These are phyloP conservation scores for Lactifluus echinatus DNA, from an alignment of 768 basidiomycete genomes.

Conservation along the genomic window DNA sequence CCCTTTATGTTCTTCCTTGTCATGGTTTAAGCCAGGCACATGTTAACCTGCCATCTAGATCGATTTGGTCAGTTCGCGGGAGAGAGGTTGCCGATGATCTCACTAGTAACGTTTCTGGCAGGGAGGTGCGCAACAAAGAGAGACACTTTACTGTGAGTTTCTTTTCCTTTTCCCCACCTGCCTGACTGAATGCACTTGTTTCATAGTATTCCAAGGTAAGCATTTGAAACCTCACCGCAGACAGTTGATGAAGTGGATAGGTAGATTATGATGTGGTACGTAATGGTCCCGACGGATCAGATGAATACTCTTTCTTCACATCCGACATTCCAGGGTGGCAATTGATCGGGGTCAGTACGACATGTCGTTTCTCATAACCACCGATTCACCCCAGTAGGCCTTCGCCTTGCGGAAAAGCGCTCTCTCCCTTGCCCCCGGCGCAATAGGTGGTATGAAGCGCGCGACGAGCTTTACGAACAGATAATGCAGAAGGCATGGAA, in stretches of 20 bases:
- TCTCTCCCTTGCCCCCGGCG: constrained; percentile 79
- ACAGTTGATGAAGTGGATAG: not conserved
- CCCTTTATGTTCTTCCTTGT: not conserved
- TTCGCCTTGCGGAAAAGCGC: constrained; percentile 91
- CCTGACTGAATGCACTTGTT: not conserved
- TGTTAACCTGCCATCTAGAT: constrained; percentile 36
- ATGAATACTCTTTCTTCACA: not conserved
- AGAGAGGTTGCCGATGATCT: constrained; percentile 18
- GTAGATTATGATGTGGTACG: constrained; percentile 86
- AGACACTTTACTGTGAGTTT: constrained; percentile 72
- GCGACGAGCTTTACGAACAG: constrained; percentile 86
- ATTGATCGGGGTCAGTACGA: constrained; percentile 66
- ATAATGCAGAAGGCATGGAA: constrained; percentile 90
- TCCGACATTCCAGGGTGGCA: constrained; percentile 59
- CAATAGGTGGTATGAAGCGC: constrained; percentile 58
- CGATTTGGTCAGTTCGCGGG: constrained; percentile 61
- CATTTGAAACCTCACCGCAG: not conserved
- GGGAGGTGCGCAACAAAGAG: constrained; percentile 85
- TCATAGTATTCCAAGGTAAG: constrained; percentile 70
- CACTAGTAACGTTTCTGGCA: constrained; percentile 27
- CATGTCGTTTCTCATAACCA: not conserved
- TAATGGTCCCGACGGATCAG: constrained; percentile 2
- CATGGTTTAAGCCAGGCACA: not conserved
- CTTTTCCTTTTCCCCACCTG: not conserved
- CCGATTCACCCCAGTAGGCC: constrained; percentile 32